Conservation (phyloP, 2,329 filamentous ascomycete genomes). For the Colletotrichum abscissum region DNA sequence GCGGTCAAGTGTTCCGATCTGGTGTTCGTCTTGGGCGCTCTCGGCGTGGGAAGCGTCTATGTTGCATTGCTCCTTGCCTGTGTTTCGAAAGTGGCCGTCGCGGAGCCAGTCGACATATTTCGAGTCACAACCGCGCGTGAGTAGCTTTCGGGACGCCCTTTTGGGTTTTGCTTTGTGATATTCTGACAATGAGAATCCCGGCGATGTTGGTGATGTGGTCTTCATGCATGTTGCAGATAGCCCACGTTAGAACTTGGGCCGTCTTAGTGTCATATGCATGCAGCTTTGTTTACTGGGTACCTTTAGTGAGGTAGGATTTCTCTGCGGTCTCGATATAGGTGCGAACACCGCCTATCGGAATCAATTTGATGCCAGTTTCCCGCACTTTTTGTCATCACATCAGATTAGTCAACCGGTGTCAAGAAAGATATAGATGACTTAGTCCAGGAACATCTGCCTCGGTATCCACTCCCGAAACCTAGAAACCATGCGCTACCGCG, state of each 20-base stretch:
- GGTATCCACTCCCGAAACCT: conserved; percentile 21
- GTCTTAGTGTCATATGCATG: not conserved
- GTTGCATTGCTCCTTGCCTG: not conserved
- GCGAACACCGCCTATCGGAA: not conserved
- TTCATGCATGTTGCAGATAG: not conserved
- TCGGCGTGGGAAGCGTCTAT: not conserved
- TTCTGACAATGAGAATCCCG: not conserved
- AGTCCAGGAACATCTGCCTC: not conserved
- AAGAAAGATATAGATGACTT: not conserved
- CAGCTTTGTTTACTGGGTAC: not conserved
- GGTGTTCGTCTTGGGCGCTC: not conserved
- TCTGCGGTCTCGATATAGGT: not conserved
- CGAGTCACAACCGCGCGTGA: not conserved
- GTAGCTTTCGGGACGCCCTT: not conserved
- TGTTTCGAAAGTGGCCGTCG: not conserved
- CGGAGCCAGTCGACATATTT: not conserved
- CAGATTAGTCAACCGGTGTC: not conserved
- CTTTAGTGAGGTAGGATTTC: too few relatives aligned
- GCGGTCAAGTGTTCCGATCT: not conserved
- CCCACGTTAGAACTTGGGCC: not conserved
- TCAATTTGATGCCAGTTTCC: not conserved
- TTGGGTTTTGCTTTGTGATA: not conserved
- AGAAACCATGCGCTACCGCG: not conserved
- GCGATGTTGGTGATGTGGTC: not conserved
- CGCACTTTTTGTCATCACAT: not conserved